Conservation (phyloP, 176 grass and related monocot species). For the barley (Hordeum vulgare) region MorexV3_pseudomolecules_assembly NC_058519.1:542674877-542675376, state of each 20-base stretch:
- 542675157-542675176: conserved; percentile 19
- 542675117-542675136: conserved; percentile 22
- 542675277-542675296: conserved; percentile 18
- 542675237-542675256: not conserved
- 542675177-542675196: not conserved
- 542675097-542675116: conserved; percentile 21
- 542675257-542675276: not conserved
- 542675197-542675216: not conserved
- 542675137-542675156: not conserved
- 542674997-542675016: not conserved
- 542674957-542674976: conserved; percentile 50
- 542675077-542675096: conserved; percentile 24
- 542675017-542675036: not conserved
- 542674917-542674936: conserved; percentile 45
- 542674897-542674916: conserved; percentile 40
- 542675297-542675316: not conserved
- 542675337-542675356: not conserved
- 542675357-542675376: not conserved
- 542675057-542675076: conserved; percentile 28
- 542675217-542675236: not conserved
- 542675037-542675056: conserved; percentile 26
- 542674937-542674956: conserved; percentile 45
- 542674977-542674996: conserved; percentile 34
- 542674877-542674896: not conserved
- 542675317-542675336: not conserved